Base-by-base conservation (phyloP, 2,329 filamentous ascomycete genomes). In the Akanthomyces dipterigenus region DNA sequence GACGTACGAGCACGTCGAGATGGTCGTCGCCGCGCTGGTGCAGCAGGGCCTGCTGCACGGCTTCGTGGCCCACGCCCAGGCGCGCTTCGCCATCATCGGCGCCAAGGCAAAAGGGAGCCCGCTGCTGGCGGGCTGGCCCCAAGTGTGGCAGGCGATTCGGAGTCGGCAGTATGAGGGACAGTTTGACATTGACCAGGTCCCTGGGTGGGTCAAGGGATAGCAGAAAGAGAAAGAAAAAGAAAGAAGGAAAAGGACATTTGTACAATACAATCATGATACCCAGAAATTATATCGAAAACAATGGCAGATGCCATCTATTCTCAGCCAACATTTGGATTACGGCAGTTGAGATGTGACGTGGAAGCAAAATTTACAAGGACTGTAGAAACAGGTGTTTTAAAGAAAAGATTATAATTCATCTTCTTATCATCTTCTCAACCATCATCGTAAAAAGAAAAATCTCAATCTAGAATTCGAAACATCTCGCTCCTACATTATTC, bases 1-100 rank as follows among this genome's bases (percentile, higher is more conserved):
- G 38, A 80, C 84, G 43, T 74, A 83, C 40, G 76, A 83, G 16
- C 88, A 91, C 66, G 79, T 96, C n/a, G 91, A 96, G 74, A 86
- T 86, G 49, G 86, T 90, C 54, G 81, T 96, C 14, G 85, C 89
- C 0, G 88, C 87, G 12, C 81, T 97, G 14, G 83, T 96, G 22
- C 85, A 89, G 55, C 90, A 96, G 73, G 90, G 89, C 0, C 78
- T 96, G 26, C 80, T 97, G 70, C 86, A 88, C 66, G 93, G 93
- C 1, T 97, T 93, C 69, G 82, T 97, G 31, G 90, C 89, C 18
- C 91, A 96, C 68, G 83, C 83, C 28, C 86, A 87, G 69, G 82
- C 83, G 48, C 87, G 89, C 54, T 92, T 97, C 69, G 92, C 91
- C 14, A 90, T 97, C 48, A 85, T 89, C 57, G 92, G 93, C 3